Base-by-base conservation (phyloP, 352 stramenopile genomes). In the Pythium aphanidermatum region DNA sequence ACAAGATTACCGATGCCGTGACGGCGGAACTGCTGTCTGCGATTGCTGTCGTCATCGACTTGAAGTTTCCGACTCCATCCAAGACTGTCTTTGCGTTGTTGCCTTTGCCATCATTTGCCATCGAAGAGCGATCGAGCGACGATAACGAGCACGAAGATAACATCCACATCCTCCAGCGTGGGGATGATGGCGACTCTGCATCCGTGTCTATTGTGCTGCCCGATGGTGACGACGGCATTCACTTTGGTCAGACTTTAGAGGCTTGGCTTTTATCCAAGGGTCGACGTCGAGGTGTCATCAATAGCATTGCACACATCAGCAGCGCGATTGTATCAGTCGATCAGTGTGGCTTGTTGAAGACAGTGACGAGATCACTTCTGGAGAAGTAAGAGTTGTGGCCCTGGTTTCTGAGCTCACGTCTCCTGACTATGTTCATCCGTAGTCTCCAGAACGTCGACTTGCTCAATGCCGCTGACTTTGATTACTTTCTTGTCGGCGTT, bases 11-110 rank as follows among this genome's bases (percentile, higher is more conserved):
- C 2, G 74, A 85, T 11, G 28, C 47, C 9, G 68, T 83, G 16
- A 66, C 74, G 20, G 40, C 70, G 14, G 78, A 90, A 40, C 32
- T 90, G 16, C 59, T 66, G 3, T 50, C 66, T 13, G 85, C 73
- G 0, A 63, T 83, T 28, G 75, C 68, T 0, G 66, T 79, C 12
- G 40, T 90, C 14, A 55, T 90, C 27, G 78, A 87, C 13, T 59
- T 63, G 2, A 74, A 74, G 23, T 64, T 70, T 12, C 60, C 70
- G 29, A 55, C 56, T 24, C 50, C 66, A 4, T 20, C 53, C 0
- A 42, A 43, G n/a, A 77, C 80, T 14, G 54, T 69, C 13, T 87
- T 84, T 32, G 38, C 51, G 14, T 42, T 87, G 29, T 47, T 90
- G 28, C 60, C 68, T 11, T 33, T 87, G 32, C 77, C 74, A 4